phyloP scores from a whole-genome alignment of 306 rosid species.

The Lablab purpureus region DNA sequence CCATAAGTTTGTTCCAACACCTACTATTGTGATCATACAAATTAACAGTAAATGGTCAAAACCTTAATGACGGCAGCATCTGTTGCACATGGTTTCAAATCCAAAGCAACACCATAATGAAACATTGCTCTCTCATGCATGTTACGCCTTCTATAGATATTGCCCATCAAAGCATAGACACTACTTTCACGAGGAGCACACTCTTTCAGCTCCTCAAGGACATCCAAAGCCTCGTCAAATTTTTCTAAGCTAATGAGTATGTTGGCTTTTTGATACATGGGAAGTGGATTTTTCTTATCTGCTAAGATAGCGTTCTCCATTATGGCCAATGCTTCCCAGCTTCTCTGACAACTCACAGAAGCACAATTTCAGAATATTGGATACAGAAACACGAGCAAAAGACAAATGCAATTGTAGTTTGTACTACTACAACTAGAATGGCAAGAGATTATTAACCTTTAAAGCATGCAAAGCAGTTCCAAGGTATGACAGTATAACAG shows the following conservation, averaged over 20 bases:
- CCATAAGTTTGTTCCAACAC: not conserved
- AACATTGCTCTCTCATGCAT: constrained; percentile 93
- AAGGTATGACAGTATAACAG: constrained; percentile 89
- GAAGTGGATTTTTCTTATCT: constrained; percentile 93
- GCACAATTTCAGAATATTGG: constrained; percentile 43
- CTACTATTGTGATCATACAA: not conserved
- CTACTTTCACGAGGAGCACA: constrained; percentile 91
- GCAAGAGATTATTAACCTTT: constrained; percentile 63
- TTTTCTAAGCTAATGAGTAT: constrained; percentile 75
- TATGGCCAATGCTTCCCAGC: constrained; percentile 75
- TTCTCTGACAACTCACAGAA: constrained; percentile 66
- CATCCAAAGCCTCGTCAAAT: constrained; percentile 84
- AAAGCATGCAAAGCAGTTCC: constrained; percentile 87
- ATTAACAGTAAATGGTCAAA: not conserved
- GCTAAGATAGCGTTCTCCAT: constrained; percentile 93
- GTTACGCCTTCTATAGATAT: constrained; percentile 74
- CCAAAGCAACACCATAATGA: constrained; percentile 94
- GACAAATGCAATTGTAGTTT: constrained; percentile 38
- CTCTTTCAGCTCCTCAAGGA: constrained; percentile 86
- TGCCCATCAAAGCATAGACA: constrained; percentile 95
- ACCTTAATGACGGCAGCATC: constrained; percentile 94
- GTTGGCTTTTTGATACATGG: constrained; percentile 96
- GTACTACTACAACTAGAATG: constrained; percentile 26
- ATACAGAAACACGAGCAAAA: constrained; percentile 4
- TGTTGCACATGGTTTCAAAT: constrained; percentile 90